Conservation (phyloP, 1,139 yeast genomes). For the Blastobotrys serpentis region DNA sequence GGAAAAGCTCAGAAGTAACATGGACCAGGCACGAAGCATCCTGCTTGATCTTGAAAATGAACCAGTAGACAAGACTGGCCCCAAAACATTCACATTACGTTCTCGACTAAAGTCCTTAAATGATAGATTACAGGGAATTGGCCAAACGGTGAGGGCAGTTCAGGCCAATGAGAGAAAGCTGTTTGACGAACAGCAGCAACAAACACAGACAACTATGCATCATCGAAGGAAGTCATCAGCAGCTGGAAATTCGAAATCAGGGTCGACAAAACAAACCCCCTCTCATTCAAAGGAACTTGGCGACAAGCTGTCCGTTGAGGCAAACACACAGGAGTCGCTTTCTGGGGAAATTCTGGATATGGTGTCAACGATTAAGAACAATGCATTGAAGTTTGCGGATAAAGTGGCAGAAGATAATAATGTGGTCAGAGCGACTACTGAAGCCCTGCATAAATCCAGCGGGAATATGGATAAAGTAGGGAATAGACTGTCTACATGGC, state of each 20-base stretch:
- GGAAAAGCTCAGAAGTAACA: conserved; percentile 26
- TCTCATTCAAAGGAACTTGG: conserved; percentile 20
- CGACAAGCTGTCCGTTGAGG: conserved; percentile 35
- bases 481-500: conserved; percentile 34
- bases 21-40: conserved; percentile 28
- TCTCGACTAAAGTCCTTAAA: conserved; percentile 24
- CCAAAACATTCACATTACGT: conserved; percentile 12
- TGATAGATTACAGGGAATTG: conserved; percentile 25
- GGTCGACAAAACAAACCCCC: too few species aligned
- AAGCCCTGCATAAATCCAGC: conserved; percentile 38
- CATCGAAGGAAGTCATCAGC: background rate
- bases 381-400: conserved; percentile 45
- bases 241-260: background rate
- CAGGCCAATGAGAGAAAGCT: conserved; percentile 19
- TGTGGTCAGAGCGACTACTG: conserved; percentile 36
- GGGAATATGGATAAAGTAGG: conserved; percentile 40
- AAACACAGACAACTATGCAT: conserved; percentile 2
- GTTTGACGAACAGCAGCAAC: conserved; percentile 15
- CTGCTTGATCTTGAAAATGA: conserved; percentile 25
- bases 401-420: conserved; percentile 39
- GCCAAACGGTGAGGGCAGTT: conserved; percentile 21
- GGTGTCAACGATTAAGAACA: conserved; percentile 51
- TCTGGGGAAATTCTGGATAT: conserved; percentile 49
- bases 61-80: background rate
- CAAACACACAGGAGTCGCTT: conserved; percentile 43